Conservation (phyloP, 805 yeast species). For the Starmerella sirachaensis region DNA sequence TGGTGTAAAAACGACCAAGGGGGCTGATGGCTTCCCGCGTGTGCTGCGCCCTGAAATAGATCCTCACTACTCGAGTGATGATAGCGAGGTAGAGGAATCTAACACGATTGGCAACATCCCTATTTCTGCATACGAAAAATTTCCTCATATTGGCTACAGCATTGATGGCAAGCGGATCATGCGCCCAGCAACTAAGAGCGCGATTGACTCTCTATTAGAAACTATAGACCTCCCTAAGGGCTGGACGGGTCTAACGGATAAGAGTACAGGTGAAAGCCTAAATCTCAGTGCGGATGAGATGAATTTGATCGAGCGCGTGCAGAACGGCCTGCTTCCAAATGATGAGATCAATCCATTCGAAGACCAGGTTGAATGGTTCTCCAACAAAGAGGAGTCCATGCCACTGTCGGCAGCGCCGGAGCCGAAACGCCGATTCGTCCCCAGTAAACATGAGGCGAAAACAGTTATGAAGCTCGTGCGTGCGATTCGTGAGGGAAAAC, state of each 20-base stretch:
- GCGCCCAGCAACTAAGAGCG: constrained; percentile 97
- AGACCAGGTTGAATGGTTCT: constrained; percentile 92
- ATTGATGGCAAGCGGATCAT: constrained; percentile 95
- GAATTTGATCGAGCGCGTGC: constrained; percentile 76
- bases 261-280: constrained; percentile 72
- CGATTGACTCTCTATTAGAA: constrained; percentile 80
- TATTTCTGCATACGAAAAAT: constrained; percentile 83
- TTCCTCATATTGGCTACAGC: constrained; percentile 95
- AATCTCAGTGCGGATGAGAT: constrained; percentile 79
- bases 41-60: constrained; percentile 77
- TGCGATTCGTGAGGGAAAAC: constrained; percentile 93
- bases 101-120: constrained; percentile 95
- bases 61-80: constrained; percentile 92
- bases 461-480: constrained; percentile 90
- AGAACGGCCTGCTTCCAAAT: constrained; percentile 71
- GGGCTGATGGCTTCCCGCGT: constrained; percentile 68
- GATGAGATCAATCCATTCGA: constrained; percentile 77
- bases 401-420: constrained; percentile 91
- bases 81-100: constrained; percentile 64
- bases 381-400: constrained; percentile 63
- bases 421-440: constrained; percentile 93
- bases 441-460: constrained; percentile 94
- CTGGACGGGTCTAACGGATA: constrained; percentile 94
- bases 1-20: constrained; percentile 23
- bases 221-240: constrained; percentile 92